These are phyloP conservation scores for Copromyces sp. DNA, from an alignment of 495 filamentous ascomycete species.

Conservation along the genomic window DNA sequence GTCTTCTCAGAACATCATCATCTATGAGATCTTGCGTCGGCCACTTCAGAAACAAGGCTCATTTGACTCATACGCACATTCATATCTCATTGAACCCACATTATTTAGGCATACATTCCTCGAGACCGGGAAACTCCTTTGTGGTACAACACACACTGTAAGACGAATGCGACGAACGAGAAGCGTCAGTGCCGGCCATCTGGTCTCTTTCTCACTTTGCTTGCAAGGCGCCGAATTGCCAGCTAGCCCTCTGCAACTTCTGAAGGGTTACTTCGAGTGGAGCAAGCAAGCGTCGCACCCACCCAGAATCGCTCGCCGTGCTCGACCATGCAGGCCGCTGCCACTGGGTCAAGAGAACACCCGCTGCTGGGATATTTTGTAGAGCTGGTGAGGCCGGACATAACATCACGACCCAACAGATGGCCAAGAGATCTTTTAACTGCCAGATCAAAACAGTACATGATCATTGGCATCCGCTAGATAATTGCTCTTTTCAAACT, in stretches of 20 bases:
- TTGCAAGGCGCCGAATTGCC: not conserved
- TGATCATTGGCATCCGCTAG: not conserved
- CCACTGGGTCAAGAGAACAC: conserved; percentile 12
- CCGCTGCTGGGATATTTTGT: conserved; percentile 11
- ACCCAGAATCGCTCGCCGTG: conserved; percentile 20
- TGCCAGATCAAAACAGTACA: not conserved
- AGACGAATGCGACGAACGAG: not conserved
- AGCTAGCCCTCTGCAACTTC: not conserved
- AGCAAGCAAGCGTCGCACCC: not conserved
- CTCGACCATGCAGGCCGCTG: conserved; percentile 16
- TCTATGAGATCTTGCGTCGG: not conserved
- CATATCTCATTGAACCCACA: not conserved
- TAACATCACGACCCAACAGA: not conserved
- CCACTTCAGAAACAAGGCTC: not conserved
- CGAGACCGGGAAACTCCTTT: not conserved
- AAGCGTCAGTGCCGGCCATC: not conserved
- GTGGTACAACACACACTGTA: not conserved
- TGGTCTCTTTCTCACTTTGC: not conserved
- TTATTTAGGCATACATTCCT: not conserved
- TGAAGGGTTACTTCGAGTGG: not conserved
- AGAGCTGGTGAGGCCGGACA: not conserved
- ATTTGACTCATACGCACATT: not conserved
- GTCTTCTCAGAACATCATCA: not conserved
- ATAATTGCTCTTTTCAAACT: not conserved
- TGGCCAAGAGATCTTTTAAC: not conserved